Evolutionary conservation across 768 basidiomycete species (phyloP).

Genomic region (Tephrocybe sp.): DNA sequence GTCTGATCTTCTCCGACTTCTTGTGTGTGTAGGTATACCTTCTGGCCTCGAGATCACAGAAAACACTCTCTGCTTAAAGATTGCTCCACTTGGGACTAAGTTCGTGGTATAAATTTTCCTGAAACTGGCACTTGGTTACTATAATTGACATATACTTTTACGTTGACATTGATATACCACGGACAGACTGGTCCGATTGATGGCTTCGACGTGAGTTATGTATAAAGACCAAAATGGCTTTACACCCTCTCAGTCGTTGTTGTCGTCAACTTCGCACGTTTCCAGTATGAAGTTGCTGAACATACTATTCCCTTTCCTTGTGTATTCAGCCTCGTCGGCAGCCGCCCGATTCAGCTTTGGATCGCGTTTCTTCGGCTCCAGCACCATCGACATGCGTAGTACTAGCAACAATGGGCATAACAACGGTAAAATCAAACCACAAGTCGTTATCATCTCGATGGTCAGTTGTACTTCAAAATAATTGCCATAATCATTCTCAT

Average conservation of each 20-base stretch:
- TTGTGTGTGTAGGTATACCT: no score
- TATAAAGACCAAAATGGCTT: no score
- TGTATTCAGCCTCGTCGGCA: neutral
- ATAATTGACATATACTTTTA: neutral
- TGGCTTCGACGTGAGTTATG: no score
- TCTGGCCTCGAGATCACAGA: no score
- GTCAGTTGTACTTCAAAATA: neutral
- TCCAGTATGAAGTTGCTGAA: neutral
- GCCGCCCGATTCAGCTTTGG: neutral
- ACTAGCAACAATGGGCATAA: neutral
- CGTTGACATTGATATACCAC: no score
- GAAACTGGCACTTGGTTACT: neutral
- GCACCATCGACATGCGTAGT: neutral
- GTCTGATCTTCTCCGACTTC: no score
- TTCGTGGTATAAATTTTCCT: neutral
- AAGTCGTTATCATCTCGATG: slow-evolving; percentile 8
- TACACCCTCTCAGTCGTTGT: no score
- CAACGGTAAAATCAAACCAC: slow-evolving; percentile 1
- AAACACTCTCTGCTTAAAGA: no score
- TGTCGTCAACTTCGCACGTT: neutral
- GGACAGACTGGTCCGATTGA: no score
- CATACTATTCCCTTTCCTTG: neutral
- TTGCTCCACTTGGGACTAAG: neutral
- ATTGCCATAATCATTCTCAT: neutral
- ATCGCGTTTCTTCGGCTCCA: neutral